Evolutionary conservation across 768 basidiomycete species (phyloP).

Genomic region (Lentinula aciculospora): DNA sequence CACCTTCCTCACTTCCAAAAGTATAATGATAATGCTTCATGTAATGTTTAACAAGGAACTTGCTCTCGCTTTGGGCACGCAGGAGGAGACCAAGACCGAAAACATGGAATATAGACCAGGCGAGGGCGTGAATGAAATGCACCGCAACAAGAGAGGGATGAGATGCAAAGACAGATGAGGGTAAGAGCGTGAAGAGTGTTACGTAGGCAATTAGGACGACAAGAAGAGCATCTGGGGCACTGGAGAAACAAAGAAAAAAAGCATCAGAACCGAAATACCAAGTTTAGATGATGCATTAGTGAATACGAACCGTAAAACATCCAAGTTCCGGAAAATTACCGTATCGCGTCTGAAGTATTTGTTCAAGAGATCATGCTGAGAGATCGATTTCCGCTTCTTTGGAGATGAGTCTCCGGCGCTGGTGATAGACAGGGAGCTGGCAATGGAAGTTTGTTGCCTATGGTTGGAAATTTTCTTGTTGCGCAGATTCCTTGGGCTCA

Average conservation of each 20-base stretch:
- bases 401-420: conserved; percentile 13
- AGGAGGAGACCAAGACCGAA: conserved; percentile 83
- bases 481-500: background rate
- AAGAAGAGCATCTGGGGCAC: conserved; percentile 82
- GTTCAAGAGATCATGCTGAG: conserved; percentile 86
- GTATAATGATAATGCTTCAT: conserved; percentile 92
- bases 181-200: conserved; percentile 51
- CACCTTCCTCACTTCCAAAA: conserved; percentile 45
- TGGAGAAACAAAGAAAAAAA: conserved; percentile 30
- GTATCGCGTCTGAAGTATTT: conserved; percentile 89
- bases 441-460: conserved; percentile 24
- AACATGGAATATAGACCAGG: conserved; percentile 85
- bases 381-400: conserved; percentile 28
- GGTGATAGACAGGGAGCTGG: conserved; percentile 27
- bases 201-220: conserved; percentile 70
- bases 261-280: background rate
- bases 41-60: conserved; percentile 91
- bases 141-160: conserved; percentile 34
- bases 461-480: conserved; percentile 22
- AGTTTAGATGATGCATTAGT: background rate
- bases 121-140: conserved; percentile 77
- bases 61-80: conserved; percentile 76
- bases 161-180: conserved; percentile 17
- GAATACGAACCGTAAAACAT: conserved; percentile 68
- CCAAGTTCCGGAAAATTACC: conserved; percentile 75